phyloP scores from a whole-genome alignment of 176 grass and related monocot genomes.

The Aegilops bicornis region DNA sequence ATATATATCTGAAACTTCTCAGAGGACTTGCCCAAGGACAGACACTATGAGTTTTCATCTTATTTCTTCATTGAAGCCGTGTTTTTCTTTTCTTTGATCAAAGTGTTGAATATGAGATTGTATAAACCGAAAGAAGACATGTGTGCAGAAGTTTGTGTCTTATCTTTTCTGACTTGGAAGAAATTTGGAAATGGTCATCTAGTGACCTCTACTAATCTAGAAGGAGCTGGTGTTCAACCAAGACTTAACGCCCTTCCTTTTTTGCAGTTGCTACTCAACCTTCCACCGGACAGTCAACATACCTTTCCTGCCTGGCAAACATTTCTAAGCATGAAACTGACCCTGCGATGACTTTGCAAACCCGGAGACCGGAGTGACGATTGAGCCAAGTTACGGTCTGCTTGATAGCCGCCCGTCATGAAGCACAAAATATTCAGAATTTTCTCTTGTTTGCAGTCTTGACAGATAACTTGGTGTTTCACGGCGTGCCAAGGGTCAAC shows the following conservation, averaged over 20 bases:
- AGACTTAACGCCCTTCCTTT: neutral
- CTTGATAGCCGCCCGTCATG: neutral
- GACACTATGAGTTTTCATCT: neutral
- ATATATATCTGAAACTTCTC: too few relatives aligned
- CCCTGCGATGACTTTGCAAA: neutral
- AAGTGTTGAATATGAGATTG: too few relatives aligned
- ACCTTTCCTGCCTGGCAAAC: too few relatives aligned
- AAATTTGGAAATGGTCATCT: neutral
- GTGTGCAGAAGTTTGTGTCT: too few relatives aligned
- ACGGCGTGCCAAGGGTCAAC: too few relatives aligned
- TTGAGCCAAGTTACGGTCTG: too few relatives aligned
- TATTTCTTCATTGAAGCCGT: too few relatives aligned
- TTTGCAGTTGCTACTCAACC: neutral
- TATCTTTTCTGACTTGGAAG: neutral
- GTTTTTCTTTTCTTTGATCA: too few relatives aligned
- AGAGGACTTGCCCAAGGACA: too few relatives aligned
- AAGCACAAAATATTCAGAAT: neutral
- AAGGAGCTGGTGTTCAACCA: too few relatives aligned
- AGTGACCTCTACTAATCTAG: neutral
- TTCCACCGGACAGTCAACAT: neutral
- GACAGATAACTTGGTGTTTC: too few relatives aligned
- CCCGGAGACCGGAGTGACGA: neutral
- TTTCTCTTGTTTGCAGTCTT: neutral
- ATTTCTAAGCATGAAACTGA: neutral
- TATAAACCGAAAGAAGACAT: too few relatives aligned